Conservation (phyloP, 2,329 filamentous ascomycete species). For the Fusarium sp. region DNA sequence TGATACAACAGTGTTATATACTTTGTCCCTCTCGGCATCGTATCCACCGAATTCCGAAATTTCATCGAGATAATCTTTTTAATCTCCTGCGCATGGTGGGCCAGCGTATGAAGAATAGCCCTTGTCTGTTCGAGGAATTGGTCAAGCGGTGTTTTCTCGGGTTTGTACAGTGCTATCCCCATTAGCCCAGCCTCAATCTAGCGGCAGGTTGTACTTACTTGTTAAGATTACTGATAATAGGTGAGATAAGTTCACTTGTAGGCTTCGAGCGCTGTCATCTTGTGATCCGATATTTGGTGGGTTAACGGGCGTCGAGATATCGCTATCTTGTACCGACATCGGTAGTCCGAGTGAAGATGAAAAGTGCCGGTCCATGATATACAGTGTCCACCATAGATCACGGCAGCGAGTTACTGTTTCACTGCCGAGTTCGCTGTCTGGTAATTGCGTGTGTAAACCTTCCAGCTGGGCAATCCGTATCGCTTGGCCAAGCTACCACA, state of each 20-base stretch:
- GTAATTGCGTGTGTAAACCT: conserved; percentile 55
- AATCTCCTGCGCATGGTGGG: conserved; percentile 54
- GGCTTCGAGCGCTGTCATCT: conserved; percentile 47
- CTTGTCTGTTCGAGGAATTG: conserved; percentile 53
- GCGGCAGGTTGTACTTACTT: conserved; percentile 49
- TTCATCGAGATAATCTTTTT: conserved; percentile 51
- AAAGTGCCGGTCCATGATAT: conserved; percentile 56
- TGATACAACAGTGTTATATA: conserved; percentile 55
- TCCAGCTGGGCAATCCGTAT: conserved; percentile 56
- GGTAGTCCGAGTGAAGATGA: conserved; percentile 55
- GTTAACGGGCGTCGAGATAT: conserved; percentile 52
- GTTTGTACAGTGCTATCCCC: conserved; percentile 51
- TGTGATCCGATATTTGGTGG: conserved; percentile 45
- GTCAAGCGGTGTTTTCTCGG: conserved; percentile 49
- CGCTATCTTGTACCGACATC: conserved; percentile 53
- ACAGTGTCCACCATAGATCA: conserved; percentile 56
- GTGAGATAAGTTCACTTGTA: conserved; percentile 53
- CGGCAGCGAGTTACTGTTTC: conserved; percentile 51
- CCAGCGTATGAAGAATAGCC: conserved; percentile 52
- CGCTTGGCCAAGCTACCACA: conserved; percentile 52
- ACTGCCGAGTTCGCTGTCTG: conserved; percentile 50
- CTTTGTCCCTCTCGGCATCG: conserved; percentile 53
- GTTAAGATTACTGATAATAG: conserved; percentile 52
- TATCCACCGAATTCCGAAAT: conserved; percentile 51
- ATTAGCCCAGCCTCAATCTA: neutral